Conservation (phyloP, 371 early-diverging fungal genomes). For the Cokeromyces recurvatus region DNA sequence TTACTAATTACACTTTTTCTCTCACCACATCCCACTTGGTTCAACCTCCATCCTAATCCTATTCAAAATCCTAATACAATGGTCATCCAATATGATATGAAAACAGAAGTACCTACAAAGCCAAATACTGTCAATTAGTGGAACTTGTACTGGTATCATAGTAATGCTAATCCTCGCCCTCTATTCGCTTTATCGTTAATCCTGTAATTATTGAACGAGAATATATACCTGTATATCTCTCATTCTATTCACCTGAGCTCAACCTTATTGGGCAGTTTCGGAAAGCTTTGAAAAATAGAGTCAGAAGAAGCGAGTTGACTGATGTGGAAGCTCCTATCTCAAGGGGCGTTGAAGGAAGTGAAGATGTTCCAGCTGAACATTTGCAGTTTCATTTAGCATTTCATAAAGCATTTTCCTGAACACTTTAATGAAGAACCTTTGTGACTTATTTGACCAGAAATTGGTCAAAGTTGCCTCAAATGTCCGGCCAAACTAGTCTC, state of each 20-base stretch:
- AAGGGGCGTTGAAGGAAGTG: slow-evolving; percentile 12
- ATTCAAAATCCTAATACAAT: slow-evolving; percentile 9
- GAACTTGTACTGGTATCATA: slow-evolving; percentile 5
- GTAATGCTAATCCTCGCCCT: neutral
- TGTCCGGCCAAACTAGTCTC: neutral
- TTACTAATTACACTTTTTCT: too few relatives aligned
- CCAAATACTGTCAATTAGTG: too few relatives aligned
- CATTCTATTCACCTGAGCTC: slow-evolving; percentile 15
- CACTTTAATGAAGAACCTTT: slow-evolving; percentile 6
- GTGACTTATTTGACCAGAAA: slow-evolving; percentile 12
- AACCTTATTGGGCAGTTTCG: slow-evolving; percentile 10
- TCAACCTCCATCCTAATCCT: slow-evolving; percentile 1
- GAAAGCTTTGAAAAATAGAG: slow-evolving; percentile 15
- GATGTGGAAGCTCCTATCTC: slow-evolving; percentile 11
- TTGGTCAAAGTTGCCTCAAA: slow-evolving; percentile 3
- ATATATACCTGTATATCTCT: slow-evolving; percentile 13
- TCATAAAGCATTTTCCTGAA: slow-evolving; percentile 8
- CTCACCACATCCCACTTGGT: slow-evolving; percentile 6
- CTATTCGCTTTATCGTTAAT: slow-evolving; percentile 3
- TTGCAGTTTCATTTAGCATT: slow-evolving; percentile 12
- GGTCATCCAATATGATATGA: too few relatives aligned
- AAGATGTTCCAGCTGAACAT: slow-evolving; percentile 13
- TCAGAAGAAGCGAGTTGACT: slow-evolving; percentile 12
- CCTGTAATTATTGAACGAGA: slow-evolving; percentile 12
- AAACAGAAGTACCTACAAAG: too few relatives aligned